A percentile compares a stretch with the other conserved stretches of the same genome.
These are phyloP conservation scores for Aphanomyces stellatus DNA, from an alignment of 352 stramenopile species.

Conservation along the genomic window DNA sequence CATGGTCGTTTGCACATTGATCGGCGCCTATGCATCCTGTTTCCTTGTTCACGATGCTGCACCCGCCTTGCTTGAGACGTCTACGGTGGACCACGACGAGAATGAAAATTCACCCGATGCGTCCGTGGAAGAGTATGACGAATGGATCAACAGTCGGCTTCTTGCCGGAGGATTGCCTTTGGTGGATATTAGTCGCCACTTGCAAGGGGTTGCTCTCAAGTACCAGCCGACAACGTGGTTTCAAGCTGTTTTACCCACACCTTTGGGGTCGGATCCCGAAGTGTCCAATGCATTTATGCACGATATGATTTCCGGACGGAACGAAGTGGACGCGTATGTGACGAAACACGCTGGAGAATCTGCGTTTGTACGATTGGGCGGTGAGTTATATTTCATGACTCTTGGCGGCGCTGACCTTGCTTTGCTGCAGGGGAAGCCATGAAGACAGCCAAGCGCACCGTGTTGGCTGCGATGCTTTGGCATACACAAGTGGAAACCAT, in stretches of 20 bases:
- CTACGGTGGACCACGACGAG: slow-evolving; percentile 27
- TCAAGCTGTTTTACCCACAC: slow-evolving; percentile 17
- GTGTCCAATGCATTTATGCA: slow-evolving; percentile 43
- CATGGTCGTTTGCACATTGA: slow-evolving; percentile 63
- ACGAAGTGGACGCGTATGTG: slow-evolving; percentile 70
- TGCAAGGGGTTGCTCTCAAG: slow-evolving; percentile 47
- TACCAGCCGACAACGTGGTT: slow-evolving; percentile 35
- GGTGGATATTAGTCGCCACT: slow-evolving; percentile 35
- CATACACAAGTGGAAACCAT: slow-evolving; percentile 35
- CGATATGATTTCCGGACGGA: slow-evolving; percentile 55
- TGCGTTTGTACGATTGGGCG: slow-evolving; percentile 63
- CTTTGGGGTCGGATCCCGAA: slow-evolving; percentile 7
- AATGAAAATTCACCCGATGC: slow-evolving; percentile 48
- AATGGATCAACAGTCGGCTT: slow-evolving; percentile 66
- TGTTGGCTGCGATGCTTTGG: slow-evolving; percentile 85
- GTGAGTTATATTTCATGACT: neutral
- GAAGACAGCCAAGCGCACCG: slow-evolving; percentile 75
- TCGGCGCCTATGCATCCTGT: slow-evolving; percentile 58
- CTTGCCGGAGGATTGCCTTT: slow-evolving; percentile 64
- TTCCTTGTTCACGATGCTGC: slow-evolving; percentile 40
- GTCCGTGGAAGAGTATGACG: slow-evolving; percentile 71
- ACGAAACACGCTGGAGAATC: slow-evolving; percentile 79
- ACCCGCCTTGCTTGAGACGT: neutral
- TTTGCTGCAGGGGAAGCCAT: slow-evolving; percentile 45
- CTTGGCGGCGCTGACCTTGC: neutral